Evolutionary conservation across 805 yeast genomes (phyloP), one percentile per base, ranked within the genome.

Genomic region (Tetrapisispora arboricola): DNA sequence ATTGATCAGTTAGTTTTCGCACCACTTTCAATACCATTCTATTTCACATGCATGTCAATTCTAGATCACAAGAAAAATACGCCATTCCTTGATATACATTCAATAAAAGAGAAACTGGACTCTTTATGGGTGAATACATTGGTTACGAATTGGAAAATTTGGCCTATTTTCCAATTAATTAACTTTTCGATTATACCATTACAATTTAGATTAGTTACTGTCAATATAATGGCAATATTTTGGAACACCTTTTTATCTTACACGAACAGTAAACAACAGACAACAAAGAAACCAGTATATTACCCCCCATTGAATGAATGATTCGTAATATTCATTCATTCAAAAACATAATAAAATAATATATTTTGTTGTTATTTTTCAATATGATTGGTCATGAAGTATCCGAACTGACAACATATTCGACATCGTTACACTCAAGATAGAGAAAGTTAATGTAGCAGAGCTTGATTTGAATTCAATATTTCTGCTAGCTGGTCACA

Each of bases 151-250:
- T 86, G 94, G 88, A 55, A 69, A 39, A 81, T 90, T 11, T 92
- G 97, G 98, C 97, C 97, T 0, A 61, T 75, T 0, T 83, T 92
- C 47, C 97, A 92, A 62, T 53, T 78, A 41, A 47, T 80, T 46
- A 92, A 90, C 62, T 85, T 90, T 54, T 71, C 78, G 35, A 52
- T 84, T 7, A 72, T 86, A 2, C 96, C 96, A 0, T 72, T 78
- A 7, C 78, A 78, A 33, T 75, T 73, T 50, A 71, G 94, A 29
- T 60, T 88, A 35, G 52, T 84, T 35, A 67, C 77, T 10, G 94
- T 83, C 24, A 85, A 85, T 53, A 44, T 77, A 4, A 70, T 84
- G 20, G 76, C 90, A 36, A 74, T 87, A 21, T 75, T 79, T 16
- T 88, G 96, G 96, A 87, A 87, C 57, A 76, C 90, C 21, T 85